phyloP scores from a whole-genome alignment of 108 stramenopile species.

The Phaeodactylum tricornutum region DNA sequence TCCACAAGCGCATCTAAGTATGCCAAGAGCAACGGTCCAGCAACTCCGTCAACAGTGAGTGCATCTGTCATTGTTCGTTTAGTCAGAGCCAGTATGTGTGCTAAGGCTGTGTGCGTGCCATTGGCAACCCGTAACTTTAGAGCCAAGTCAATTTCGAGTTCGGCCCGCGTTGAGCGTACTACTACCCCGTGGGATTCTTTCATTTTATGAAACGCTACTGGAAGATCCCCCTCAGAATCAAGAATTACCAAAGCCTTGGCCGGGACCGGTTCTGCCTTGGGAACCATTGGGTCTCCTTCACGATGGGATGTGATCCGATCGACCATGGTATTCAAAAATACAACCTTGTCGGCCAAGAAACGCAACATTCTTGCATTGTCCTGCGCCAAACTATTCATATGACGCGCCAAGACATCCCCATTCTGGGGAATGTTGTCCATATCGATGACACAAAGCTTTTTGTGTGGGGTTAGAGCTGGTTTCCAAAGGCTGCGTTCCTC shows the following conservation, averaged over 20 bases:
- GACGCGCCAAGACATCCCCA: constrained; percentile 49
- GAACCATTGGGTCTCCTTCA: constrained; percentile 34
- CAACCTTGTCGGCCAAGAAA: constrained; percentile 42
- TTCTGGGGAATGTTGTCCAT: constrained; percentile 87
- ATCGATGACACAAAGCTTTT: constrained; percentile 59
- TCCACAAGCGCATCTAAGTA: constrained; percentile 67
- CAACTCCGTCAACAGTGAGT: constrained; percentile 15
- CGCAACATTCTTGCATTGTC: constrained; percentile 14
- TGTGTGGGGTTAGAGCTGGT: constrained; percentile 12
- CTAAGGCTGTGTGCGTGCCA: constrained; percentile 85
- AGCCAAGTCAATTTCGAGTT: constrained; percentile 63
- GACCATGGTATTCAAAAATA: constrained; percentile 84
- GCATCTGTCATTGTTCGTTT: constrained; percentile 11
- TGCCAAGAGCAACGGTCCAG: constrained; percentile 13
- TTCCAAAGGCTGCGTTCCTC: constrained; percentile 2
- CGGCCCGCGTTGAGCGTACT: constrained; percentile 16
- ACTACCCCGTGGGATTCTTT: constrained; percentile 19
- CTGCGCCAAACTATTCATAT: constrained; percentile 43
- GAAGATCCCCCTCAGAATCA: constrained; percentile 37
- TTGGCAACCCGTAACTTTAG: constrained; percentile 86
- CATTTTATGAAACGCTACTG: background rate
- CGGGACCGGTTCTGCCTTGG: constrained; percentile 70
- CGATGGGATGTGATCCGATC: constrained; percentile 84
- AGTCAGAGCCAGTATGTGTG: constrained; percentile 70
- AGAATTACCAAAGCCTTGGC: constrained; percentile 77